These are phyloP conservation scores for Microdochium nivale DNA, from an alignment of 2,329 filamentous ascomycete species.

Conservation along the genomic window DNA sequence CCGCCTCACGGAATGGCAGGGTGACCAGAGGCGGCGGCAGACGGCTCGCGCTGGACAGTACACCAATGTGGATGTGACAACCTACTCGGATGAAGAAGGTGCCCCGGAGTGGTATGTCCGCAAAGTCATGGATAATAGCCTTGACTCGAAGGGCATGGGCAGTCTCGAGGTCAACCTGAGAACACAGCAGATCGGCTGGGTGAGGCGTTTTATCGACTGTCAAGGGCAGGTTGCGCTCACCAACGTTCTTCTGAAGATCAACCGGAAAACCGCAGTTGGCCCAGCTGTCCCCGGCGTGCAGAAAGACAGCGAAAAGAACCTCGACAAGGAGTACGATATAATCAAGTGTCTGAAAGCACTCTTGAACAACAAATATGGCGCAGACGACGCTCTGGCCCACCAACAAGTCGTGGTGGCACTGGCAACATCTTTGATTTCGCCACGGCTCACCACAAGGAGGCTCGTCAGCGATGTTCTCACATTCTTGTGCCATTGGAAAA, in stretches of 20 bases:
- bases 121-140: slow-evolving; percentile 91
- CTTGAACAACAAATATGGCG: slow-evolving; percentile 99
- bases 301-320: slow-evolving; percentile 61
- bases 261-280: slow-evolving; percentile 71
- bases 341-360: slow-evolving; percentile 94
- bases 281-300: slow-evolving; percentile 53
- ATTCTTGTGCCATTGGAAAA: slow-evolving; percentile 90
- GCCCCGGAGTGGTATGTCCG: slow-evolving; percentile 98
- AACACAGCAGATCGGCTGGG: slow-evolving; percentile 97
- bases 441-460: slow-evolving; percentile 84
- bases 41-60: slow-evolving; percentile 66
- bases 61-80: slow-evolving; percentile 60
- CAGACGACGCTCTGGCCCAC: slow-evolving; percentile 86
- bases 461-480: slow-evolving; percentile 94
- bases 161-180: slow-evolving; percentile 90
- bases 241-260: slow-evolving; percentile 88
- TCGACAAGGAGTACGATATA: slow-evolving; percentile 93
- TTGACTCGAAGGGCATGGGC: slow-evolving; percentile 83
- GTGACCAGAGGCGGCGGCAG: slow-evolving; percentile 80
- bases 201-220: slow-evolving; percentile 91
- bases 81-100: slow-evolving; percentile 84
- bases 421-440: slow-evolving; percentile 77
- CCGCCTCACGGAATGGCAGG: slow-evolving; percentile 84
- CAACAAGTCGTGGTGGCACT: slow-evolving; percentile 85
- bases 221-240: slow-evolving; percentile 95